Percentiles rank a stretch among this genome's conserved stretches.
Conservation (phyloP, 2,329 filamentous ascomycete genomes). For the Macrophomina pseudophaseolina region DNA sequence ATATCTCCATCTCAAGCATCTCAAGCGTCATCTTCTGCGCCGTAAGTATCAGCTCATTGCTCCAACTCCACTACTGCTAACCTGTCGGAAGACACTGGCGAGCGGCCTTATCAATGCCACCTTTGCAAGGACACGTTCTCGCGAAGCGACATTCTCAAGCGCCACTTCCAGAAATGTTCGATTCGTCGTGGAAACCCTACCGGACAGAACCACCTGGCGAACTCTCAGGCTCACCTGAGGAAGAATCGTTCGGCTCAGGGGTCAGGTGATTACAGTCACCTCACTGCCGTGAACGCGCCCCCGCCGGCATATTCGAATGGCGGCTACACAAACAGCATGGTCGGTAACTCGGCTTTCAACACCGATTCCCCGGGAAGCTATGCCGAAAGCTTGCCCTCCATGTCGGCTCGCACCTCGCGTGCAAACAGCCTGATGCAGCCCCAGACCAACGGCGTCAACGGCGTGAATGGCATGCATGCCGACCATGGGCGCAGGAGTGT, state of each 20-base stretch:
- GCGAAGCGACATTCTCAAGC: conserved; percentile 96
- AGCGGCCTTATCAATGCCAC: conserved; percentile 97
- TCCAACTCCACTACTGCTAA: conserved; percentile 31
- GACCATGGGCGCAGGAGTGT: conserved; percentile 36
- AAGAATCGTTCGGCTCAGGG: conserved; percentile 55
- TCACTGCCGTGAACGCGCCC: conserved; percentile 25
- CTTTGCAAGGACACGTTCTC: conserved; percentile 98
- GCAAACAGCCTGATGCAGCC: conserved; percentile 56
- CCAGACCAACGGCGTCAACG: conserved; percentile 28
- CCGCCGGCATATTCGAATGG: conserved; percentile 18
- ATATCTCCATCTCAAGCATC: conserved; percentile 94
- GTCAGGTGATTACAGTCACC: conserved; percentile 40
- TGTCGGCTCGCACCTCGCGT: conserved; percentile 55
- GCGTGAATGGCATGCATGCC: conserved; percentile 38
- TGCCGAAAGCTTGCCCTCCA: conserved; percentile 44
- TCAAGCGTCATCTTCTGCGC: conserved; percentile 93
- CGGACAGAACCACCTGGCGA: conserved; percentile 90
- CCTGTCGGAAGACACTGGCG: conserved; percentile 77
- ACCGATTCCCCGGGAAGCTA: conserved; percentile 37
- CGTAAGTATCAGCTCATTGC: conserved; percentile 69
- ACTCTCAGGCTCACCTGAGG: conserved; percentile 87
- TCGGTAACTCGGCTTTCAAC: conserved; percentile 42
- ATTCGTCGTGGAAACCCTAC: conserved; percentile 95
- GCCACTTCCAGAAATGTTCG: conserved; percentile 99
- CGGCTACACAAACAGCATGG: conserved; percentile 26